These are phyloP conservation scores for Tetratostichococcus sp. DNA, from an alignment of 139 green algal genomes.

Conservation along the genomic window DNA sequence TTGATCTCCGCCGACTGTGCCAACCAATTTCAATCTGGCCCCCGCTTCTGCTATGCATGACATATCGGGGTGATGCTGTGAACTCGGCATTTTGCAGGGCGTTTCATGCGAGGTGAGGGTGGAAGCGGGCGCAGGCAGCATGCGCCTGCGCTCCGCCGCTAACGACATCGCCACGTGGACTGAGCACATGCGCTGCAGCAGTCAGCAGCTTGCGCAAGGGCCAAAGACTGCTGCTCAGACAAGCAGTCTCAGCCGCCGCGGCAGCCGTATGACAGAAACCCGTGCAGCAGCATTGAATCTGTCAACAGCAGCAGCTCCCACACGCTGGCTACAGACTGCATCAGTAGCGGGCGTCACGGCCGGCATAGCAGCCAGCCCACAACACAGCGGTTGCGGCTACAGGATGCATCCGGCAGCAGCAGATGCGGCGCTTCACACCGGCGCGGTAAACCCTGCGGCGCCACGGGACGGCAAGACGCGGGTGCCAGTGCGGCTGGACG, in stretches of 20 bases:
- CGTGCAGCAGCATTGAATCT: neutral
- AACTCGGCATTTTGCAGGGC: neutral
- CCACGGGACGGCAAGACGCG: neutral
- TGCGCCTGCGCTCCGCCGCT: neutral
- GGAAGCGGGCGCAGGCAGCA: neutral
- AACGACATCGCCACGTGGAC: neutral
- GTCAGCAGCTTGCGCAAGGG: neutral
- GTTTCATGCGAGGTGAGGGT: neutral
- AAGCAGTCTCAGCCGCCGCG: no score
- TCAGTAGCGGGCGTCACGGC: neutral
- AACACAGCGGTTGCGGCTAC: neutral
- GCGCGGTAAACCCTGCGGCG: neutral
- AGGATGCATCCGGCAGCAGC: neutral
- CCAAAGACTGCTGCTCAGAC: no score
- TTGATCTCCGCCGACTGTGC: no score
- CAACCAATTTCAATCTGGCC: no score
- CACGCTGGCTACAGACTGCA: no score
- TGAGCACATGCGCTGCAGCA: neutral
- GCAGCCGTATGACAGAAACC: no score
- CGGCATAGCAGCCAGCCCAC: neutral
- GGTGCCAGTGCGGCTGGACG: neutral
- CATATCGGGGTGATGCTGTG: no score
- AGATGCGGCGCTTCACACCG: constrained; percentile 2
- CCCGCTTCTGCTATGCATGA: no score
- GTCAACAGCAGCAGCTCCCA: neutral